Evolutionary conservation across 2,329 filamentous ascomycete species (phyloP).

Genomic region (Orbilia javanica): DNA sequence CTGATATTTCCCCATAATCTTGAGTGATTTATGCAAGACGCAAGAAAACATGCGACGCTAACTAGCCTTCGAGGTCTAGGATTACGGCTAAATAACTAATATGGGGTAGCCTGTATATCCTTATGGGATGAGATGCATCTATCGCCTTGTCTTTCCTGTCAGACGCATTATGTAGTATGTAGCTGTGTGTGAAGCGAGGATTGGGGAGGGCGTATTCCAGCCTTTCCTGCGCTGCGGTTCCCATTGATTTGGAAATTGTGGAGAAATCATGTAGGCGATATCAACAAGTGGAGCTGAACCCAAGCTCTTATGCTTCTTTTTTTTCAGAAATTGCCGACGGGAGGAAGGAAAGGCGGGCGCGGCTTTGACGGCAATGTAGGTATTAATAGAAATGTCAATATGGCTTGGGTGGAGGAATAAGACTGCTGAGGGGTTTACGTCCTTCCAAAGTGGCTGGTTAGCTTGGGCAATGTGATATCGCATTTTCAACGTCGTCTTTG

Average conservation of each 20-base stretch:
- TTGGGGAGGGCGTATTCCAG: slow-evolving; percentile 3
- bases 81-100: slow-evolving; percentile 44
- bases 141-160: slow-evolving; percentile 31
- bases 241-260: slow-evolving; percentile 19
- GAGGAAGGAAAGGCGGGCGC: slow-evolving; percentile 1
- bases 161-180: background rate
- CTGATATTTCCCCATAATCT: background rate
- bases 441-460: slow-evolving; percentile 16
- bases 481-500: slow-evolving; percentile 16
- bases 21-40: slow-evolving; percentile 59
- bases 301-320: background rate
- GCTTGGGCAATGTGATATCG: slow-evolving; percentile 54
- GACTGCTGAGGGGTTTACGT: slow-evolving; percentile 9
- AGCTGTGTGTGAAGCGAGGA: slow-evolving; percentile 20
- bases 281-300: slow-evolving; percentile 13
- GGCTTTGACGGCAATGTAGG: slow-evolving; percentile 26
- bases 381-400: slow-evolving; percentile 44
- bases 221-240: slow-evolving; percentile 9
- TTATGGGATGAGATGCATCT: slow-evolving; percentile 37
- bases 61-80: slow-evolving; percentile 17
- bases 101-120: slow-evolving; percentile 3
- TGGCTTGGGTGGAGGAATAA: slow-evolving; percentile 14
- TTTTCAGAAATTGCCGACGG: slow-evolving; percentile 16
- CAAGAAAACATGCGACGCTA: slow-evolving; percentile 33
- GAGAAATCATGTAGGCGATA: slow-evolving; percentile 16